Conservation (phyloP, 2,329 filamentous ascomycete species). For the Uncinocarpus reesii region DNA sequence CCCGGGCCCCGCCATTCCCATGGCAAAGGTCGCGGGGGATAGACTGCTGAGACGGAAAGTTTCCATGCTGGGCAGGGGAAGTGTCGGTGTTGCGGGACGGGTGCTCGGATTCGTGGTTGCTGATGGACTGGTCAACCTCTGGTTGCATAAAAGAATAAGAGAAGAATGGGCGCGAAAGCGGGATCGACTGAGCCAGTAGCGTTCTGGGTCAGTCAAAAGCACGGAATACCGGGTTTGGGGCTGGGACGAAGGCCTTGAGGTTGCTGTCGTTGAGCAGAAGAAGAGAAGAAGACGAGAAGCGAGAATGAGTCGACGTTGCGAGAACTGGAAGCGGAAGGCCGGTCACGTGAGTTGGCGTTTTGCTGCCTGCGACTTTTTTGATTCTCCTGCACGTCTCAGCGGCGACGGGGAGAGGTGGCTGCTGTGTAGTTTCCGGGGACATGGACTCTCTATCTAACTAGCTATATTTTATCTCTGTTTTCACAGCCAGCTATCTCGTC, state of each 20-base stretch:
- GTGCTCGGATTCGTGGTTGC: constrained; percentile 36
- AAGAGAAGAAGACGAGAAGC: background rate
- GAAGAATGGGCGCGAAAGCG: constrained; percentile 21
- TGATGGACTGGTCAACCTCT: constrained; percentile 44
- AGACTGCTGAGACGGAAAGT: constrained; percentile 35
- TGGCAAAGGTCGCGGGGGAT: constrained; percentile 36
- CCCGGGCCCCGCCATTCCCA: constrained; percentile 31
- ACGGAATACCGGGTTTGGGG: background rate
- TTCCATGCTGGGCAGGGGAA: constrained; percentile 50
- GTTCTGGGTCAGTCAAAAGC: constrained; percentile 42
- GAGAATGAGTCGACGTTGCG: background rate
- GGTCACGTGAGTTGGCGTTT: constrained; percentile 7
- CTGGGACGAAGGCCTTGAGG: background rate
- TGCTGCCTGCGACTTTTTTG: background rate
- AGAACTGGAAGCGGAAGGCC: background rate
- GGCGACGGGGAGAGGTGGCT: background rate
- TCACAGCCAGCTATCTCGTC: no score
- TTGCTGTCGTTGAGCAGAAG: background rate
- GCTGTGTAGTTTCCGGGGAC: no score
- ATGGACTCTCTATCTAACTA: no score
- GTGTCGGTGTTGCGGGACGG: constrained; percentile 26
- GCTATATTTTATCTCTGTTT: no score
- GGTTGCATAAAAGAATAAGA: constrained; percentile 54
- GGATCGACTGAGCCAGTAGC: constrained; percentile 47
- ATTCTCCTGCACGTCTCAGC: no score